Evolutionary conservation across 2,329 filamentous ascomycete species (phyloP), one percentile per base, ranked within the genome.

Genomic region (Aspergillus floridensis): DNA sequence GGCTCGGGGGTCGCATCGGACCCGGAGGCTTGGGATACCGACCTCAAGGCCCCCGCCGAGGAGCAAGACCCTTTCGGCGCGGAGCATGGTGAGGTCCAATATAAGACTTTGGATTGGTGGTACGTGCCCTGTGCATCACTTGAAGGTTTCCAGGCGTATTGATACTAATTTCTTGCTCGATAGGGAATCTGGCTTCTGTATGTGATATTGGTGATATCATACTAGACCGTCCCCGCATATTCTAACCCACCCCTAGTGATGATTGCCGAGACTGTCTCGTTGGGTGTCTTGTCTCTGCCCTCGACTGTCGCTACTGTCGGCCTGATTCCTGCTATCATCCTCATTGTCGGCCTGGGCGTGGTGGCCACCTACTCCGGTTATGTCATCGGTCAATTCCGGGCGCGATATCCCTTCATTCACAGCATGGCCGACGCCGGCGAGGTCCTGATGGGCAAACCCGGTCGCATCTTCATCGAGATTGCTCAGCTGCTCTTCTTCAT

Each of bases 361-460:
- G 70, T 86, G 10, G 79, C 84, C 5, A 83, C 80, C 2, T 87
- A 86, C 65, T 85, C 84, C 2, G 84, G 84, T 56, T 85, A 81
- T 66, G 78, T 86, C 2, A 81, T 87, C 32, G 84, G 81, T 31
- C 80, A 85, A 67, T 85, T 87, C 73, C 83, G 83, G 60, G 68
- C 81, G 38, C 73, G 73, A 31, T 80, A 83, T 67, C 86, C 87
- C 2, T 75, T 84, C 19, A 81, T 90, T 48, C 81, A 84, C 51
- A 86, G 85, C 70, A 88, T 90, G 66, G 85, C 86, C 24, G 88
- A 91, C 66, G 87, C 86, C 6, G 88, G 87, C 1, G 77, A 81
- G 41, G 77, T 90, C 59, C 79, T 91, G 53, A 78, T 82, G 63
- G 88, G 88, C 12, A 76, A 75, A 7, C 77, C 84, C 47, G 87